Percentiles rank a stretch among this genome's conserved stretches.
Conservation (phyloP, 2,329 filamentous ascomycete species). For the Monilinia aucupariae region DNA sequence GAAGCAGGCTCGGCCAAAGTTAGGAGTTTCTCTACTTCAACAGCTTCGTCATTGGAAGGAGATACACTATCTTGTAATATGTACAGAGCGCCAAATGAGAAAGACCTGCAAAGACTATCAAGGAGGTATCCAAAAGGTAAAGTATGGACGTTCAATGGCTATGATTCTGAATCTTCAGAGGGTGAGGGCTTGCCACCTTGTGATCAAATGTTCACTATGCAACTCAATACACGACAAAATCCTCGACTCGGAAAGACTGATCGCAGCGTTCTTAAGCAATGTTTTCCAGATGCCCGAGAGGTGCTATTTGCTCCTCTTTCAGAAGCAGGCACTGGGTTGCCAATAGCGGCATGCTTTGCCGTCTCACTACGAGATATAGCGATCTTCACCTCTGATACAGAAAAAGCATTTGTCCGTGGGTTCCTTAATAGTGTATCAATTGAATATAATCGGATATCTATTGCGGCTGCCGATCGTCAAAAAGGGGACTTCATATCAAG, state of each 20-base stretch:
- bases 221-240: neutral
- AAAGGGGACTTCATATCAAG: constrained; percentile 53
- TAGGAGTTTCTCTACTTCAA: constrained; percentile 6
- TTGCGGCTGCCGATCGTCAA: constrained; percentile 42
- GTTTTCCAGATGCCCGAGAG: constrained; percentile 35
- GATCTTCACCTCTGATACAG: constrained; percentile 31
- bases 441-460: constrained; percentile 39
- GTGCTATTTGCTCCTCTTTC: constrained; percentile 38
- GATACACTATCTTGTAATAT: neutral
- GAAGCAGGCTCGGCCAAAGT: constrained; percentile 10
- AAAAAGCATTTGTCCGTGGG: constrained; percentile 34
- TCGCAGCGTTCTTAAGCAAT: constrained; percentile 6
- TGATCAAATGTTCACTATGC: neutral
- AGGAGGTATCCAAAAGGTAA: constrained; percentile 9
- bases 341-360: constrained; percentile 34
- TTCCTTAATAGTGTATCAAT: constrained; percentile 35
- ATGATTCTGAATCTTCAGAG: constrained; percentile 12
- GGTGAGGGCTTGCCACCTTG: neutral
- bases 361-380: constrained; percentile 32
- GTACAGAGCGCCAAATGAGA: constrained; percentile 4
- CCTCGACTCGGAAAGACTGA: neutral
- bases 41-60: neutral
- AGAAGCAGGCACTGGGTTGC: constrained; percentile 38
- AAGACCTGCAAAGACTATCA: constrained; percentile 6
- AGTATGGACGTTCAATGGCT: constrained; percentile 12